Conservation (phyloP, 345 rosid genomes). For the Murraya koenigii region DNA sequence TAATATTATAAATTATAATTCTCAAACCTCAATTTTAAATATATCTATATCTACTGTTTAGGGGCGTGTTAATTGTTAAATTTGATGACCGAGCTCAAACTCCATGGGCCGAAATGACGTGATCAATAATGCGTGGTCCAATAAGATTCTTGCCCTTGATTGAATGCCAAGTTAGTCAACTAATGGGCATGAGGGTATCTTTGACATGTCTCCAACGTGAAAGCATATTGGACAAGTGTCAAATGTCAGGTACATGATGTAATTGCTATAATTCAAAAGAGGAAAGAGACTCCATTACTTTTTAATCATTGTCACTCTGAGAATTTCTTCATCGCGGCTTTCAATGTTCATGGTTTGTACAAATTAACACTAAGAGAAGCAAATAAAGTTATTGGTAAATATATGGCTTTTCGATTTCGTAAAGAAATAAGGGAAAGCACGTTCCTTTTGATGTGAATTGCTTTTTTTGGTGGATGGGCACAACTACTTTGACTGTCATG, state of each 20-base stretch:
- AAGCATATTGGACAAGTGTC: slow-evolving; percentile 34
- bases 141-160: slow-evolving; percentile 16
- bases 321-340: not conserved
- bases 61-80: too few relatives aligned
- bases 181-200: too few relatives aligned
- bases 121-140: slow-evolving; percentile 18
- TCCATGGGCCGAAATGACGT: slow-evolving; percentile 32
- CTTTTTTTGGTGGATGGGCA: not conserved
- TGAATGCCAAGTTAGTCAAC: not conserved
- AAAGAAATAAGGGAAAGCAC: not conserved
- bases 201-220: too few relatives aligned
- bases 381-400: not conserved
- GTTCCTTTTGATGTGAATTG: not conserved
- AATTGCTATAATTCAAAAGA: slow-evolving; percentile 13
- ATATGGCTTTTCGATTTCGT: too few relatives aligned
- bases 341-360: not conserved
- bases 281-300: not conserved
- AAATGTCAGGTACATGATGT: slow-evolving; percentile 33
- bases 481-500: not conserved
- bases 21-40: too few relatives aligned
- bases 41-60: too few relatives aligned
- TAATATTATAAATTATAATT: too few relatives aligned
- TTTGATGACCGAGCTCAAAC: not conserved
- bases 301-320: not conserved
- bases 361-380: not conserved